A percentile compares a stretch with the other conserved stretches of the same genome.
These are phyloP conservation scores for Penicillium verrucosum DNA, from an alignment of 2,329 filamentous ascomycete species.

Conservation along the genomic window DNA sequence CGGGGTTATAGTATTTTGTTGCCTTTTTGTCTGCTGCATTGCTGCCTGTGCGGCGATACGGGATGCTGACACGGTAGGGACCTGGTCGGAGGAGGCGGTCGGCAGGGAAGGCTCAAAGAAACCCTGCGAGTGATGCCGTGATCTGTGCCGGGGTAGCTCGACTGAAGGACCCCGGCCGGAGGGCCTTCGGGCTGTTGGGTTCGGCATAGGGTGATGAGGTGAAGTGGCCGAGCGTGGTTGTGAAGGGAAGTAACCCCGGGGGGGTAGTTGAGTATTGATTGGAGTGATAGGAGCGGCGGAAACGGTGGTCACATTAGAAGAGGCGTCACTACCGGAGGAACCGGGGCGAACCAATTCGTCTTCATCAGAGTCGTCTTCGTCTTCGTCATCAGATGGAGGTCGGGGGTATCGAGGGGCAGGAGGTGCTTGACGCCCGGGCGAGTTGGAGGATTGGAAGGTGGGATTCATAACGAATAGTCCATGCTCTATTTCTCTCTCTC, in stretches of 20 bases:
- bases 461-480: conserved; percentile 21
- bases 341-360: conserved; percentile 37
- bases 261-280: conserved; percentile 27
- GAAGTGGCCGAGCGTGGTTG: conserved; percentile 31
- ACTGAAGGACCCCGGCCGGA: conserved; percentile 38
- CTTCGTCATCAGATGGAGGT: conserved; percentile 21
- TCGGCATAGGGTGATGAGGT: conserved; percentile 37
- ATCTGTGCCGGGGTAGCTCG: conserved; percentile 42
- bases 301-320: conserved; percentile 46
- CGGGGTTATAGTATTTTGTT: conserved; percentile 49
- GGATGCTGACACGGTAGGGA: conserved; percentile 53
- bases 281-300: conserved; percentile 41
- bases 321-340: conserved; percentile 48
- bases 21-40: conserved; percentile 60
- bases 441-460: conserved; percentile 13
- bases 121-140: conserved; percentile 59
- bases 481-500: conserved; percentile 5
- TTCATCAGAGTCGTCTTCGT: conserved; percentile 28
- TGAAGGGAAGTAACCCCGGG: conserved; percentile 23
- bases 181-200: conserved; percentile 37
- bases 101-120: conserved; percentile 66
- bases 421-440: conserved; percentile 20
- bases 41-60: conserved; percentile 65
- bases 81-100: conserved; percentile 49
- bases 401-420: conserved; percentile 15